Percentiles rank a stretch among this genome's conserved stretches.
Evolutionary conservation across 495 filamentous ascomycete genomes (phyloP).

Genomic region (Neurospora sp.): DNA sequence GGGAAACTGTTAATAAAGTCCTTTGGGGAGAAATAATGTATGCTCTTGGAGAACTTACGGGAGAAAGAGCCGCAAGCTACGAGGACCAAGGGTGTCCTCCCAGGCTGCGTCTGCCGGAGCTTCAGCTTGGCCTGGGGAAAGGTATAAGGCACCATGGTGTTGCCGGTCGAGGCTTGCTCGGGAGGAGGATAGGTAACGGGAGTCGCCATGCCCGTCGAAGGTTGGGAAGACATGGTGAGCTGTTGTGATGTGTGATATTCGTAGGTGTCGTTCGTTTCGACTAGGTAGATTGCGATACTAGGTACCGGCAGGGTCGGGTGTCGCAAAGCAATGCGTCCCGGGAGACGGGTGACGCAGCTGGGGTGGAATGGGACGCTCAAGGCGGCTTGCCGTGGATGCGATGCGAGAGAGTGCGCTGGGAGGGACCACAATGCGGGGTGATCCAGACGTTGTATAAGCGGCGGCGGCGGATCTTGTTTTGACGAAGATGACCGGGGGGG

Average conservation of each 20-base stretch:
- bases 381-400: background rate
- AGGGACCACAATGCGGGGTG: background rate
- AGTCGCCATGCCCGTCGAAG: background rate
- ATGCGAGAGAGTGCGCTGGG: background rate
- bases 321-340: background rate
- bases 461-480: background rate
- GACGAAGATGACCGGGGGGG: background rate
- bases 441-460: background rate
- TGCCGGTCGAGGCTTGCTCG: background rate
- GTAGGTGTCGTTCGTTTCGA: background rate
- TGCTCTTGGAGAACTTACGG: constrained; percentile 5
- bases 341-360: background rate
- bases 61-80: constrained; percentile 90
- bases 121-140: constrained; percentile 66
- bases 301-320: background rate
- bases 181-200: background rate
- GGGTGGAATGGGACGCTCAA: background rate
- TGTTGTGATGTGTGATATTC: background rate
- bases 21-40: background rate
- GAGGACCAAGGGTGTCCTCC: constrained; percentile 69
- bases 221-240: background rate
- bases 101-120: constrained; percentile 53
- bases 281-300: background rate
- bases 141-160: constrained; percentile 45
- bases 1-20: constrained; percentile 3